Evolutionary conservation across 2,329 filamentous ascomycete species (phyloP), one percentile per base, ranked within the genome.

Genomic region (Byssochlamys sp.): DNA sequence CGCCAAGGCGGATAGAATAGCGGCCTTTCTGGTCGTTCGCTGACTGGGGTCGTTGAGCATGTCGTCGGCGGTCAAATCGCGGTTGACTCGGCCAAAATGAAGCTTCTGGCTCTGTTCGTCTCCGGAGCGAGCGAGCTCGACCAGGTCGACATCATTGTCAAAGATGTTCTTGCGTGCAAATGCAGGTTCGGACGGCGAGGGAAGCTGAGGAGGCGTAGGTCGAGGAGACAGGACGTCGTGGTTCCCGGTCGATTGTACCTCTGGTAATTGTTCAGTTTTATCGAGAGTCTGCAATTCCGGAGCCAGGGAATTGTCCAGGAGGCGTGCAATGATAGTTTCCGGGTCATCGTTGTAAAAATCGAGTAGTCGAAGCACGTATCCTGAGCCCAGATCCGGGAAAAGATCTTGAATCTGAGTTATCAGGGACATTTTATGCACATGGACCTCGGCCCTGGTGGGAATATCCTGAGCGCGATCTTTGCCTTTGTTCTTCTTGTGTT

Each of bases 401-500:
- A 97, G 78, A 68, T 99, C 92, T 68, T 96, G 91, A n/a, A 99
- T 81, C 70, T 95, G 90, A 0, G 88, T 88, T 55, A 97, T 84
- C 53, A 92, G 83, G 65, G 88, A 91, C 83, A 95, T 87, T 49
- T 81, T 85, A 71, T 96, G 90, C 25, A 92, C 76, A 66, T 94
- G 89, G 33, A 91, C 77, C 50, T 80, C 77, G 7, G 72, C 74
- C 54, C 75, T 67, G 2, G 67, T 66, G 4, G 64, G 57, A 19
- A 58, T 62, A 11, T 66, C 65, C 26, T 57, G 39, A 10, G 67
- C 73, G 25, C 67, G 71, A 11, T 61, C 66, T 65, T 78, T 78
- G 12, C 75, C 76, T 57, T 79, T 79, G 52, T 70, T 70, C 52
- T 62, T 69, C 57, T 66, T 73, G 25, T 67, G 69, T 33, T 67